These are phyloP conservation scores for Rosa hybrid DNA, from an alignment of 331 rosid species.

Conservation along the genomic window DNA sequence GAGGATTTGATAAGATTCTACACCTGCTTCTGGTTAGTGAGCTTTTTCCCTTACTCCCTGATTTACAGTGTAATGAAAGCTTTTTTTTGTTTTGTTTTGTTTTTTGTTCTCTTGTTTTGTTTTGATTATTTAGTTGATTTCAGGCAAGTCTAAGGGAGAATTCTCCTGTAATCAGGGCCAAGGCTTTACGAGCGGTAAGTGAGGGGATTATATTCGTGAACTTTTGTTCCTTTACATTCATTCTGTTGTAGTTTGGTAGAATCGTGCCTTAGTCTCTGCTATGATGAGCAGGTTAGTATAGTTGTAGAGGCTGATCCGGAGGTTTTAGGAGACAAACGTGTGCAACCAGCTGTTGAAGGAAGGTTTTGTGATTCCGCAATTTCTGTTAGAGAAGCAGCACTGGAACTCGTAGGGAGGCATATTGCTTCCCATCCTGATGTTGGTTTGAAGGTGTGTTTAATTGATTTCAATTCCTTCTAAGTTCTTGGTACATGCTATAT, in stretches of 20 bases:
- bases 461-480: slow-evolving; percentile 21
- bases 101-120: slow-evolving; percentile 14
- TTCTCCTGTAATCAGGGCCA: slow-evolving; percentile 91
- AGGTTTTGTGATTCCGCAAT: slow-evolving; percentile 95
- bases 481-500: slow-evolving; percentile 7
- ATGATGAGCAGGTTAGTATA: slow-evolving; percentile 82
- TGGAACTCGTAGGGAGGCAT: slow-evolving; percentile 99
- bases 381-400: slow-evolving; percentile 96
- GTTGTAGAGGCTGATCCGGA: slow-evolving; percentile 99
- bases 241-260: background rate
- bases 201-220: slow-evolving; percentile 4
- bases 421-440: slow-evolving; percentile 99
- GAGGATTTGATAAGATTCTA: slow-evolving; percentile 96
- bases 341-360: slow-evolving; percentile 91
- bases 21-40: slow-evolving; percentile 85
- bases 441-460: slow-evolving; percentile 83
- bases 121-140: slow-evolving; percentile 20
- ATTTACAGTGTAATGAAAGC: slow-evolving; percentile 19
- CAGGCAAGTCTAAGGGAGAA: slow-evolving; percentile 91
- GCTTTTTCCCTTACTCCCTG: slow-evolving; percentile 24
- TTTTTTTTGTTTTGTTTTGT: background rate
- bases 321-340: slow-evolving; percentile 87
- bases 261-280: slow-evolving; percentile 22
- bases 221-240: slow-evolving; percentile 24
- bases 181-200: slow-evolving; percentile 94